Conservation (phyloP, 768 basidiomycete species). For the Suillus decipiens region DNA sequence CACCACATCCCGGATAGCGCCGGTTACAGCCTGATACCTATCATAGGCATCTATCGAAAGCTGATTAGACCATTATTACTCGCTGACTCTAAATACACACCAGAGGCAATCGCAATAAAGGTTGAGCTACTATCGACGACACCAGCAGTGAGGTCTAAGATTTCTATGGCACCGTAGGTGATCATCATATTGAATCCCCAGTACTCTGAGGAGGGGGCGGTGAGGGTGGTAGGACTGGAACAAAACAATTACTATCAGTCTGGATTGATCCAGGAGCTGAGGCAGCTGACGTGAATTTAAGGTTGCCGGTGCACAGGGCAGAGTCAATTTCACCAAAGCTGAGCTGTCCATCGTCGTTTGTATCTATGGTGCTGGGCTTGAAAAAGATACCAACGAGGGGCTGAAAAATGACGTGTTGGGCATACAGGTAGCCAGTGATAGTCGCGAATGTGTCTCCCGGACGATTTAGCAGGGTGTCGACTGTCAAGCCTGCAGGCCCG, state of each 20-base stretch:
- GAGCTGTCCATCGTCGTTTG: conserved; percentile 48
- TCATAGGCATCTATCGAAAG: conserved; percentile 26
- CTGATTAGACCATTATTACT: conserved; percentile 4
- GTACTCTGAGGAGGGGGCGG: conserved; percentile 46
- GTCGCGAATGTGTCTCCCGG: conserved; percentile 42
- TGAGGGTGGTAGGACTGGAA: conserved; percentile 25
- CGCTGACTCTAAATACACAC: conserved; percentile 18
- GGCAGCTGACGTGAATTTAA: conserved; percentile 43
- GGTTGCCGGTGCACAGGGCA: conserved; percentile 33
- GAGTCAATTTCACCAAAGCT: conserved; percentile 45
- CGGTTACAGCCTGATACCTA: conserved; percentile 20
- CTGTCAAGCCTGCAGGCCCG: conserved; percentile 59
- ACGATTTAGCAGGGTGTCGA: conserved; percentile 30
- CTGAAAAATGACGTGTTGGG: conserved; percentile 40
- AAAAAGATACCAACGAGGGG: conserved; percentile 51
- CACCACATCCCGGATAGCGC: conserved; percentile 13
- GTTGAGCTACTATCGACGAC: conserved; percentile 67
- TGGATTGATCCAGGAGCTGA: neutral
- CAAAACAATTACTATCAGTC: neutral
- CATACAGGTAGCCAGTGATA: conserved; percentile 55
- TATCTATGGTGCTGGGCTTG: conserved; percentile 41
- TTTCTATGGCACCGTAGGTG: conserved; percentile 48
- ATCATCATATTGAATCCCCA: too few relatives aligned
- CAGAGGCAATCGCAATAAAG: conserved; percentile 47
- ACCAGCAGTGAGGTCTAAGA: conserved; percentile 49